Percentiles rank a stretch among this genome's conserved stretches.
Conservation (phyloP, 2,329 filamentous ascomycete genomes). For the Aspergillus arachidicola region DNA sequence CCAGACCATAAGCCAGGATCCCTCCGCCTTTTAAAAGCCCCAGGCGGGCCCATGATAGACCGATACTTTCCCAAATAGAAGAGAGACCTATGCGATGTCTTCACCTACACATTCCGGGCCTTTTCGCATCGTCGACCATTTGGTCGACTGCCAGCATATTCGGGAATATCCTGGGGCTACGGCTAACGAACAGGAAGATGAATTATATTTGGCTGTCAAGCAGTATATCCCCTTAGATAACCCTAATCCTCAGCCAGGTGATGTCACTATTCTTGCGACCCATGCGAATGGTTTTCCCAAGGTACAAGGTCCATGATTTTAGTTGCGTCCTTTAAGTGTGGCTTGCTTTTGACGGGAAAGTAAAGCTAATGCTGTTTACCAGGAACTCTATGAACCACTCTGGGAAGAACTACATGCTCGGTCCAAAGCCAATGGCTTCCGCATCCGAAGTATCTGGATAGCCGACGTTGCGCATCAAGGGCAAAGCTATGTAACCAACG, state of each 20-base stretch:
- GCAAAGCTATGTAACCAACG: conserved; percentile 75
- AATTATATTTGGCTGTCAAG: conserved; percentile 75
- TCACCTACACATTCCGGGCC: conserved; percentile 50
- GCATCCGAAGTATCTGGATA: conserved; percentile 84
- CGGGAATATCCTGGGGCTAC: conserved; percentile 78
- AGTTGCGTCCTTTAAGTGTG: not conserved
- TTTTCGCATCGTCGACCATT: conserved; percentile 69
- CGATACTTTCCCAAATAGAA: not conserved
- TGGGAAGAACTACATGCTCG: conserved; percentile 77
- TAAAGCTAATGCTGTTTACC: conserved; percentile 11
- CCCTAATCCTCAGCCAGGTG: conserved; percentile 66
- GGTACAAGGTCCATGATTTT: conserved; percentile 47
- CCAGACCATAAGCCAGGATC: not conserved
- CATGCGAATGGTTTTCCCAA: conserved; percentile 95
- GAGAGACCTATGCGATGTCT: conserved; percentile 28
- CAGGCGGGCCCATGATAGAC: not conserved
- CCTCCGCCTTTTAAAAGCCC: not conserved
- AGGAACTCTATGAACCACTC: conserved; percentile 90
- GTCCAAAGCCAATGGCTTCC: conserved; percentile 62
- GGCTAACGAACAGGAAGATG: conserved; percentile 71
- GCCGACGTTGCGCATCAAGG: conserved; percentile 88
- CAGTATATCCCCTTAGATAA: conserved; percentile 82
- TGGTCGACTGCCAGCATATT: conserved; percentile 73
- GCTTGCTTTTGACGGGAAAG: not conserved
- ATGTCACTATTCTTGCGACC: conserved; percentile 81